Evolutionary conservation across 371 early-diverging fungal species (phyloP).

Genomic region (Cokeromyces recurvatus): DNA sequence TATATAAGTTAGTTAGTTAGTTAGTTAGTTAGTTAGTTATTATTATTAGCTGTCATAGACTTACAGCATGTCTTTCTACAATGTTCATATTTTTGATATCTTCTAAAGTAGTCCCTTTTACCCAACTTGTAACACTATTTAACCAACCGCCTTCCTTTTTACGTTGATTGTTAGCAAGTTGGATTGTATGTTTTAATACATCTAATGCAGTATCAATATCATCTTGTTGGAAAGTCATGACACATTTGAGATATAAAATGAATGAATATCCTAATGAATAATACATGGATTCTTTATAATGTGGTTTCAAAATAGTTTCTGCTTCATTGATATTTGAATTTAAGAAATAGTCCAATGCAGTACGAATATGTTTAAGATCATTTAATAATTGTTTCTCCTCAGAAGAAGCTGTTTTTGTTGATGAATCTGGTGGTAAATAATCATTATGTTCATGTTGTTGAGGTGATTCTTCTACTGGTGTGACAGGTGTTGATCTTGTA

Average conservation of each 20-base stretch:
- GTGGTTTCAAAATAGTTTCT: constrained; percentile 48
- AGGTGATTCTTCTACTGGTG: too few species aligned
- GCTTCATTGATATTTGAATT: constrained; percentile 62
- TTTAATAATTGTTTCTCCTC: constrained; percentile 9
- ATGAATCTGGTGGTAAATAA: too few species aligned
- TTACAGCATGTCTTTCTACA: constrained; percentile 65
- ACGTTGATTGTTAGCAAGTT: constrained; percentile 44
- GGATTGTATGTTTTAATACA: constrained; percentile 53
- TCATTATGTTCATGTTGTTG: too few species aligned
- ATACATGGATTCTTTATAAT: constrained; percentile 52
- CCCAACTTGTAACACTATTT: constrained; percentile 31
- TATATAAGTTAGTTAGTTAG: too few species aligned
- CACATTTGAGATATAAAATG: constrained; percentile 57
- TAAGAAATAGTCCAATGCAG: constrained; percentile 60
- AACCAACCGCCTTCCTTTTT: constrained; percentile 41
- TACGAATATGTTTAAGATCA: constrained; percentile 49
- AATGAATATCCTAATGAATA: constrained; percentile 65
- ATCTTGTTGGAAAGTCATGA: constrained; percentile 70
- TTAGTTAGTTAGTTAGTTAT: too few species aligned
- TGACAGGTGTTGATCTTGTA: too few species aligned
- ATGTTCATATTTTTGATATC: constrained; percentile 56
- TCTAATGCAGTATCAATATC: constrained; percentile 59
- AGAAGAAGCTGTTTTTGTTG: too few species aligned
- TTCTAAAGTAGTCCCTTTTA: constrained; percentile 34
- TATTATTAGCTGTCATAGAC: too few species aligned